Evolutionary conservation across 83 land plant species (phyloP), one percentile per base, ranked within the genome.

Genomic region (Isoetes engelmannii): DNA sequence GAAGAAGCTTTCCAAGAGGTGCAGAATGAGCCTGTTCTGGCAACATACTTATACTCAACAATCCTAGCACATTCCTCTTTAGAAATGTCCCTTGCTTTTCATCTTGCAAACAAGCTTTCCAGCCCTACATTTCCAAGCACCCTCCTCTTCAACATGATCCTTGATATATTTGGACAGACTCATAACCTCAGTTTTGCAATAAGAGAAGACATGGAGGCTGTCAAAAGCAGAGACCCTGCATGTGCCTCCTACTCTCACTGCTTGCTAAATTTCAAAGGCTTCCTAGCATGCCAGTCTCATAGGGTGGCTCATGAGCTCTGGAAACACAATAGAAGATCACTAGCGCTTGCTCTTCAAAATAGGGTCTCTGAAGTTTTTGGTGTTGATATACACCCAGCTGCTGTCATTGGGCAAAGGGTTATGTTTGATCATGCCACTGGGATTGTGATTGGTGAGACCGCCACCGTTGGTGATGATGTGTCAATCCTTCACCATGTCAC

Each of bases 361-460:
- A 73, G 83, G 8, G 56, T 77, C 19, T 73, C 84, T 4, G 86
- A 83, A 57, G 84, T 85, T 6, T 80, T 83, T 61, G 81, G 79
- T 6, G 74, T 83, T 50, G 88, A 85, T 49, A 85, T 85, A 45
- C 88, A 85, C 55, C 88, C 88, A 13, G 88, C 82, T 12, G 88
- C 88, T 4, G 58, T 53, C 54, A 48, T 85, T 58, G 88, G 48
- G 10, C 9, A 20, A 5, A 50, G 76, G n/a, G 61, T 83, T 13
- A 44, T 85, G 44, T 28, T 85, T 12, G 88, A 85, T 68, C 86
- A 86, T 70, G 86, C 78, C n/a, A 86, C 84, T 0, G 89, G 89
- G 4, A 46, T 86, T 12, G 89, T 86, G 19, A 73, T 83, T 17
- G 86, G 88, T 15, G 89, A 86, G 75, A 86, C 86, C 4, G 89